Evolutionary conservation across 2,329 filamentous ascomycete species (phyloP).

Genomic region (Neopestalotiopsis sp.): DNA sequence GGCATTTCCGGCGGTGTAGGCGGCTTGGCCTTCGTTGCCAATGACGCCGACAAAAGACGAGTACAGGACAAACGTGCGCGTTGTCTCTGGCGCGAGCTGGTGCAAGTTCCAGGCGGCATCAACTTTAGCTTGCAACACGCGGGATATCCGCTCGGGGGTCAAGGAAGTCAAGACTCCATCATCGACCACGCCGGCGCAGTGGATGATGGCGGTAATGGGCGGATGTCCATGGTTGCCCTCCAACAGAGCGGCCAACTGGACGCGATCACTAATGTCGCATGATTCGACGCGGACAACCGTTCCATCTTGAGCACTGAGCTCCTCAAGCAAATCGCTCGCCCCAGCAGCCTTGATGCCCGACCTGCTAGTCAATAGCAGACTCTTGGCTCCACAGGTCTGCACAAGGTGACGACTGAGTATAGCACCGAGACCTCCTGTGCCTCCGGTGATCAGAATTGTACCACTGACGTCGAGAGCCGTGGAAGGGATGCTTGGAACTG

Average conservation of each 20-base stretch:
- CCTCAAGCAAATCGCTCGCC: background rate
- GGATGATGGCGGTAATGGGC: slow-evolving; percentile 13
- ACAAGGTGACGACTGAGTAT: slow-evolving; percentile 10
- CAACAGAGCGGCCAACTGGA: background rate
- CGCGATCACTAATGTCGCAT: slow-evolving; percentile 10
- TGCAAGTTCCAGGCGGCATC: slow-evolving; percentile 17
- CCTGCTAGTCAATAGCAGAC: slow-evolving; percentile 11
- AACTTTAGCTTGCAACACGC: slow-evolving; percentile 16
- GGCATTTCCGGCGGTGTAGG: slow-evolving; percentile 11
- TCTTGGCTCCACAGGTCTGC: slow-evolving; percentile 1
- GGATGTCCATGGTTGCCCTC: slow-evolving; percentile 8
- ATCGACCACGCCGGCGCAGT: slow-evolving; percentile 15
- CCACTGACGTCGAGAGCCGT: slow-evolving; percentile 12
- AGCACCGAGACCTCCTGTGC: slow-evolving; percentile 14
- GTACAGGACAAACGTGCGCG: slow-evolving; percentile 42
- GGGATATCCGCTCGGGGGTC: slow-evolving; percentile 11
- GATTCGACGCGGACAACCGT: slow-evolving; percentile 11
- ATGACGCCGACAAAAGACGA: slow-evolving; percentile 10
- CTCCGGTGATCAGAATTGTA: slow-evolving; percentile 13
- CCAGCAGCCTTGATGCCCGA: slow-evolving; percentile 14
- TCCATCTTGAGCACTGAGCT: slow-evolving; percentile 8
- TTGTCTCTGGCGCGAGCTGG: slow-evolving; percentile 12
- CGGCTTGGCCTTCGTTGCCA: slow-evolving; percentile 18
- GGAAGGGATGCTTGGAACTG: background rate
- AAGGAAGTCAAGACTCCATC: slow-evolving; percentile 11